Conservation (phyloP, 129 eudicot genomes). For the Tanacetum coccineum region DNA sequence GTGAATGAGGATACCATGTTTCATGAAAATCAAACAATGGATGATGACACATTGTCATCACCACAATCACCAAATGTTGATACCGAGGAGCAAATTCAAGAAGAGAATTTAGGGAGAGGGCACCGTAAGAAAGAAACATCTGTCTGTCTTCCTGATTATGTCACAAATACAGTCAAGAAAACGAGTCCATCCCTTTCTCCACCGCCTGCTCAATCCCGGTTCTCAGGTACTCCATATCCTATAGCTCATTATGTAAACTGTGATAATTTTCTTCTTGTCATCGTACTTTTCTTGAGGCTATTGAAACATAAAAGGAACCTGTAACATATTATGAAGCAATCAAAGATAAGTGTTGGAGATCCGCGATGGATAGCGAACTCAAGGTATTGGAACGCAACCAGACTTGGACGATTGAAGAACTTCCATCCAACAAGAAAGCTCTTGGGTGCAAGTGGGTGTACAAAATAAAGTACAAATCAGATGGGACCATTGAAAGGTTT, state of each 20-base stretch:
- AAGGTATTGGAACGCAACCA: background rate
- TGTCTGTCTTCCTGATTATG: background rate
- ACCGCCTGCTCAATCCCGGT: background rate
- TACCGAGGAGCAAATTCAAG: background rate
- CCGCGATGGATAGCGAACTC: background rate
- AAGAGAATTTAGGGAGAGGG: too few species aligned
- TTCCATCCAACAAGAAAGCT: background rate
- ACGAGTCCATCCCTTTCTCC: background rate
- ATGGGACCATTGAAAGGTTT: background rate
- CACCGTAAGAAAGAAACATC: background rate
- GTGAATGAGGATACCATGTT: too few species aligned
- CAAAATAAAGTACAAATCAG: background rate
- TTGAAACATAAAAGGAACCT: background rate
- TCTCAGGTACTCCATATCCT: slow-evolving; percentile 5
- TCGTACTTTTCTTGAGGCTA: background rate
- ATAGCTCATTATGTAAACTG: background rate
- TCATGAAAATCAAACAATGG: too few species aligned
- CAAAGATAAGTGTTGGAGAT: background rate
- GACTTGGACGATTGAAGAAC: slow-evolving; percentile 4
- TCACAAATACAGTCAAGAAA: background rate
- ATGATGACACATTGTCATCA: background rate
- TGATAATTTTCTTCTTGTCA: background rate
- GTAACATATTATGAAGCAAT: background rate
- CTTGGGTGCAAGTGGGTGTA: background rate
- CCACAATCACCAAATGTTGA: background rate